phyloP scores from a whole-genome alignment of 176 grass and related monocot species.

The Cenchrus fungigraminus region DNA sequence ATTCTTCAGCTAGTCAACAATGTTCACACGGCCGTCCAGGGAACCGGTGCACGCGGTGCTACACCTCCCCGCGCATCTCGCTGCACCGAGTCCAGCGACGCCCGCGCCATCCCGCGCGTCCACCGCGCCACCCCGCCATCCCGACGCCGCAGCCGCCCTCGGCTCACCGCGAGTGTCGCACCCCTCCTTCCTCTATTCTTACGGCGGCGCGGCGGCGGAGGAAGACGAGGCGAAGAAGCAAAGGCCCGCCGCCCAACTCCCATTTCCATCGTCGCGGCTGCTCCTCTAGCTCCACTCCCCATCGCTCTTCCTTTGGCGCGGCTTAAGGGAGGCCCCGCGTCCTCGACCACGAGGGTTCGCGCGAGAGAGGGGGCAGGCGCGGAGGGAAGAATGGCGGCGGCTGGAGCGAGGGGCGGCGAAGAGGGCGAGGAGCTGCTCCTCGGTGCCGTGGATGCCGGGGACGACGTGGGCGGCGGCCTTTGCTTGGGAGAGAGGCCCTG shows the following conservation, averaged over 20 bases:
- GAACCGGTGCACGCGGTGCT: too few species aligned
- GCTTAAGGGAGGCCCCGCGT: not conserved
- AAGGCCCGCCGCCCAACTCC: not conserved
- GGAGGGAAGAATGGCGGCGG: slow-evolving; percentile 36
- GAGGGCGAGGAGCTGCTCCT: slow-evolving; percentile 66
- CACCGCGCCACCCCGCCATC: not conserved
- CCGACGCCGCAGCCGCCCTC: not conserved
- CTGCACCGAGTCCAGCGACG: not conserved
- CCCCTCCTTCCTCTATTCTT: not conserved
- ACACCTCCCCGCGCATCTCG: too few species aligned
- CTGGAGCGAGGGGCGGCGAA: not conserved
- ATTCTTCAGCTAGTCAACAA: too few species aligned
- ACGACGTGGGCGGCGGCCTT: not conserved
- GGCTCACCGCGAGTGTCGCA: not conserved
- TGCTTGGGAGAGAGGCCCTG: slow-evolving; percentile 50
- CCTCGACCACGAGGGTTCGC: not conserved
- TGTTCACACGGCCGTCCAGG: too few species aligned
- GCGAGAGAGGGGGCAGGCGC: not conserved
- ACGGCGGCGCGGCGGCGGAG: slow-evolving; percentile 6
- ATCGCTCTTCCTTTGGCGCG: not conserved
- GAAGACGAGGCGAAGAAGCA: not conserved
- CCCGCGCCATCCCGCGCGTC: not conserved
- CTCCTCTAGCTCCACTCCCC: not conserved
- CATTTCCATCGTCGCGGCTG: slow-evolving; percentile 2
- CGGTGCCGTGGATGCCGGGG: slow-evolving; percentile 25